Conservation (phyloP, 495 filamentous ascomycete species). For the Podospora pseudocomata region DNA sequence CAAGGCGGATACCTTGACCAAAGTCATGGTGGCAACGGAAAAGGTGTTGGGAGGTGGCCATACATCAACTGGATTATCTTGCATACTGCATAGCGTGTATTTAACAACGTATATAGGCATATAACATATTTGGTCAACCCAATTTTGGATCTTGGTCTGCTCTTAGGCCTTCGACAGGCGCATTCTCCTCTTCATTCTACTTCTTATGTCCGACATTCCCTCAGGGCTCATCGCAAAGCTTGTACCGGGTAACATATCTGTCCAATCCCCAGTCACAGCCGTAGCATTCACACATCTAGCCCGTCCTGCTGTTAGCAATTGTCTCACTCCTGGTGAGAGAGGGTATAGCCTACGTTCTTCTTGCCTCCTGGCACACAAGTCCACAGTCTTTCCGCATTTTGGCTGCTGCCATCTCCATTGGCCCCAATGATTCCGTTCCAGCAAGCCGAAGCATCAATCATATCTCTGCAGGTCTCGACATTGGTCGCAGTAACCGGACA, state of each 20-base stretch:
- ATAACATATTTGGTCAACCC: conserved; percentile 8
- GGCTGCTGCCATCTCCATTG: conserved; percentile 7
- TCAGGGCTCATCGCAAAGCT: conserved; percentile 6
- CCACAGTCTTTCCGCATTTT: background rate
- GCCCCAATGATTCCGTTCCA: conserved; percentile 9
- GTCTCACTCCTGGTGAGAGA: background rate
- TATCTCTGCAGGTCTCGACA: conserved; percentile 8
- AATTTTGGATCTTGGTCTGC: background rate
- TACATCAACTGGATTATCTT: conserved; percentile 14
- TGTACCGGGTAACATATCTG: conserved; percentile 3
- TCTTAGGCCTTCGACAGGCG: background rate
- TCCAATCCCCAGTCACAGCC: conserved; percentile 10
- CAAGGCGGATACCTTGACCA: background rate
- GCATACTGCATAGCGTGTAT: conserved; percentile 9
- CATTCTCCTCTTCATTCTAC: background rate
- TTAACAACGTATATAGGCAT: conserved; percentile 3
- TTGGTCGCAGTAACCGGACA: background rate
- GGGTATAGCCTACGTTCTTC: conserved; percentile 4
- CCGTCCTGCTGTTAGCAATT: background rate
- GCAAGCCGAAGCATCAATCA: conserved; percentile 4
- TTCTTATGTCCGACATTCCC: background rate
- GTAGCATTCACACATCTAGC: conserved; percentile 12
- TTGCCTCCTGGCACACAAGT: conserved; percentile 8
- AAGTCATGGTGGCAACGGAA: background rate
- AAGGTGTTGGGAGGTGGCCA: conserved; percentile 5